phyloP scores from a whole-genome alignment of 78 protist species.

The Dictyostelium brefeldianum region DNA sequence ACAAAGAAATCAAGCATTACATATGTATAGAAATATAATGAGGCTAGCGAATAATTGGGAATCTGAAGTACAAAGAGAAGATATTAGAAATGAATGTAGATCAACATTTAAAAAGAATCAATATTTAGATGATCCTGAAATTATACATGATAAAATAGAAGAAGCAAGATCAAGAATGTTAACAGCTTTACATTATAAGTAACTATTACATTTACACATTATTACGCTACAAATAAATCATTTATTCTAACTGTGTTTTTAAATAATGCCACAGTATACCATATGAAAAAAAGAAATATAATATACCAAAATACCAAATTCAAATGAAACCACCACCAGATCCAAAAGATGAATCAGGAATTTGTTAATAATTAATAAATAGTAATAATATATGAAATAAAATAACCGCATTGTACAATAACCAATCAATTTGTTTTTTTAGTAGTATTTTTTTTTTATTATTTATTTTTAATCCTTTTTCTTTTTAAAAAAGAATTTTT shows the following conservation, averaged over 20 bases:
- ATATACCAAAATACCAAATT: background rate
- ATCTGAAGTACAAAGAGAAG: constrained; percentile 26
- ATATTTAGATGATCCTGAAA: constrained; percentile 10
- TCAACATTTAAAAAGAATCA: constrained; percentile 29
- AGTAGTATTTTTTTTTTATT: background rate
- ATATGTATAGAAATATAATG: constrained; percentile 54
- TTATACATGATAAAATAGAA: constrained; percentile 49
- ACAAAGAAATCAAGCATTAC: background rate
- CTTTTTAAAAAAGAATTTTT: background rate
- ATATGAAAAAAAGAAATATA: constrained; percentile 52
- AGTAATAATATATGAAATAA: background rate
- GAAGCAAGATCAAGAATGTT: constrained; percentile 79
- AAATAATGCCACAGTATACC: background rate
- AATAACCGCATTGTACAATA: background rate
- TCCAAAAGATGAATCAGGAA: constrained; percentile 31
- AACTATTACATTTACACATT: background rate
- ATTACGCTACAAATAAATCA: too few relatives aligned
- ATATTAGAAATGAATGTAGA: constrained; percentile 55
- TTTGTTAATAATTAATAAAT: constrained; percentile 2
- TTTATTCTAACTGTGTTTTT: background rate
- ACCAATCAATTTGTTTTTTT: background rate
- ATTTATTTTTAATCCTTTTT: constrained; percentile 6
- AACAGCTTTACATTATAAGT: constrained; percentile 56
- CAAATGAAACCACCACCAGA: constrained; percentile 27
- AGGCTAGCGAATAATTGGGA: constrained; percentile 74